These are phyloP conservation scores for Arabidopsis suecica DNA, from an alignment of 345 rosid genomes.

Conservation along the genomic window DNA sequence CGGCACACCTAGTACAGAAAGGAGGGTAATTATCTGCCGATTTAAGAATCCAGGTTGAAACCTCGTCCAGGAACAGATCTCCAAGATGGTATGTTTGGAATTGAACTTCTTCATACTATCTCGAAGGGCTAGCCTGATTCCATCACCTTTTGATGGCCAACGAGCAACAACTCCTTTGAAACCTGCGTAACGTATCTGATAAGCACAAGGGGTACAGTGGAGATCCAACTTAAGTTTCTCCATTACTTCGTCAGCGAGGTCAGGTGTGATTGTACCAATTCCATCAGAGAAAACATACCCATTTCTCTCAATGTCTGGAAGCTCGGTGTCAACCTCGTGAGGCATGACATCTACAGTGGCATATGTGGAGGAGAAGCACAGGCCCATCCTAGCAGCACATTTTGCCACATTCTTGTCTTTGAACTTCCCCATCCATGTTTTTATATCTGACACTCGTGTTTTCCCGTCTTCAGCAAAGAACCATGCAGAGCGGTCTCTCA, in stretches of 20 bases:
- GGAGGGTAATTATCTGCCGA: constrained; percentile 83
- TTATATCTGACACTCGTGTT: constrained; percentile 51
- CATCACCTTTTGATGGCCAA: constrained; percentile 79
- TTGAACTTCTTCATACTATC: constrained; percentile 75
- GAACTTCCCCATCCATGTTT: constrained; percentile 88
- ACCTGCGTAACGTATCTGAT: constrained; percentile 92
- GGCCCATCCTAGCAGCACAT: constrained; percentile 97
- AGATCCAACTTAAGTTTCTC: constrained; percentile 65
- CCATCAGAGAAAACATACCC: constrained; percentile 82
- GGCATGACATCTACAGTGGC: constrained; percentile 76
- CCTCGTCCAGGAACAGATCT: constrained; percentile 90
- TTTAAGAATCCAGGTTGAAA: constrained; percentile 94
- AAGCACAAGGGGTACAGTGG: constrained; percentile 69
- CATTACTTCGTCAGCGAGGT: constrained; percentile 78
- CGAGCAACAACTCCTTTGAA: constrained; percentile 91
- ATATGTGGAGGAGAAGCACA: constrained; percentile 94
- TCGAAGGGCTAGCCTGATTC: constrained; percentile 68
- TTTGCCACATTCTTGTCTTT: constrained; percentile 64
- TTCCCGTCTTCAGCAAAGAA: constrained; percentile 81
- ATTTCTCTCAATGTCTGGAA: constrained; percentile 70
- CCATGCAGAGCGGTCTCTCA: constrained; percentile 93
- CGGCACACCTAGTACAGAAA: constrained; percentile 64
- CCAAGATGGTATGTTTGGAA: constrained; percentile 71
- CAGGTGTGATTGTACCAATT: constrained; percentile 81
- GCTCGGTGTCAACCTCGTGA: constrained; percentile 51